These are phyloP conservation scores for Carex littledalei DNA, from an alignment of 176 grass and related monocot genomes.

Conservation along the genomic window DNA sequence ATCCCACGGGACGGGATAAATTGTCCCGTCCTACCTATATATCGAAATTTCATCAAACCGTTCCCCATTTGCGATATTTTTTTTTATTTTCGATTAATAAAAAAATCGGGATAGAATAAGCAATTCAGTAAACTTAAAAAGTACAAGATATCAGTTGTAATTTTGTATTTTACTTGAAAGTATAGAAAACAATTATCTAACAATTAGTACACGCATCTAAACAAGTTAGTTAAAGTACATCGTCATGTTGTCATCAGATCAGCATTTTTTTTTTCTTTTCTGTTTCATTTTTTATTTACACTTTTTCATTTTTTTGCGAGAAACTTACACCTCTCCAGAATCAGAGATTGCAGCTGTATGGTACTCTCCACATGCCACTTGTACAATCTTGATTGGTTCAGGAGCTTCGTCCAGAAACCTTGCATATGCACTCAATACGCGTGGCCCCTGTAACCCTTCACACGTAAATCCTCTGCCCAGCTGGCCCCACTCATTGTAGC, in stretches of 20 bases:
- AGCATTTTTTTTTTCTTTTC: background rate
- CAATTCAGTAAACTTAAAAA: background rate
- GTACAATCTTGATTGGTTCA: slow-evolving; percentile 74
- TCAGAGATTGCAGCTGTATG: slow-evolving; percentile 92
- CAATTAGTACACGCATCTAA: background rate
- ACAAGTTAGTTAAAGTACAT: background rate
- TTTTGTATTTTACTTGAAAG: background rate
- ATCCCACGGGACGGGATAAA: too few relatives aligned
- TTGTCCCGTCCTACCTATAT: too few relatives aligned
- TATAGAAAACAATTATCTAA: background rate
- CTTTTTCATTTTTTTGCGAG: slow-evolving; percentile 4
- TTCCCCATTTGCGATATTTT: too few relatives aligned
- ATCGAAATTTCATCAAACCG: too few relatives aligned
- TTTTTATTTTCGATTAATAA: too few relatives aligned
- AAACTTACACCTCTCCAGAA: slow-evolving; percentile 89
- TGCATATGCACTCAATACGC: slow-evolving; percentile 76
- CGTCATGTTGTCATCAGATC: background rate
- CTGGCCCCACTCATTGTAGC: slow-evolving; percentile 99
- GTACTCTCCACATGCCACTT: slow-evolving; percentile 92
- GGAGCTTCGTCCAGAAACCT: slow-evolving; percentile 91
- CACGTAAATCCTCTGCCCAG: slow-evolving; percentile 93
- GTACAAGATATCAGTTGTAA: slow-evolving; percentile 1
- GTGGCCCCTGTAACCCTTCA: slow-evolving; percentile 85
- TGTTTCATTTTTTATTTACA: background rate
- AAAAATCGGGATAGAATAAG: background rate